Percentiles rank a stretch among this genome's conserved stretches.
phyloP scores from a whole-genome alignment of 805 yeast genomes.

The Saturnispora halmiae region DNA sequence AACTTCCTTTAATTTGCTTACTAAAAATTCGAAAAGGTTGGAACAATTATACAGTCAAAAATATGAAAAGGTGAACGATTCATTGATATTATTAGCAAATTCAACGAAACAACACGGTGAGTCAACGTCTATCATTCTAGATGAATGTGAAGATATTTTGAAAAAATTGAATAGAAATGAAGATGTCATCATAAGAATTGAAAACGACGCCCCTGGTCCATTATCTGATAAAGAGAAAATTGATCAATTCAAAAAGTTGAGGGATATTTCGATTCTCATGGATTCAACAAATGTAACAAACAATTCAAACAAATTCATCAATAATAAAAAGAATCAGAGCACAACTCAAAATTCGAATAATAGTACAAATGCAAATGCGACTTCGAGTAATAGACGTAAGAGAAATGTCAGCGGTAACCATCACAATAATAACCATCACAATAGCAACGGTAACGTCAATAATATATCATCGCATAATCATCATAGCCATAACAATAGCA shows the following conservation, averaged over 20 bases:
- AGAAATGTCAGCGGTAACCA: no score
- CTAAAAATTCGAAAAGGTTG: slow-evolving; percentile 38
- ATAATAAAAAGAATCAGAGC: no score
- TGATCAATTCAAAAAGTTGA: slow-evolving; percentile 11
- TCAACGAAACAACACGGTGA: slow-evolving; percentile 41
- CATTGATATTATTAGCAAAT: slow-evolving; percentile 35
- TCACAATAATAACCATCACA: no score
- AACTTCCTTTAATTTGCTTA: slow-evolving; percentile 40
- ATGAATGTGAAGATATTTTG: slow-evolving; percentile 39
- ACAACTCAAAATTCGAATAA: no score
- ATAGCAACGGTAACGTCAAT: neutral
- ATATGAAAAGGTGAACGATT: slow-evolving; percentile 35
- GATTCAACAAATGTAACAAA: slow-evolving; percentile 3
- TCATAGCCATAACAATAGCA: neutral
- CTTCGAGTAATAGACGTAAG: no score
- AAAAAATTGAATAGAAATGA: slow-evolving; percentile 24
- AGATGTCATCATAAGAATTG: slow-evolving; percentile 16
- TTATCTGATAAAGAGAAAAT: slow-evolving; percentile 9
- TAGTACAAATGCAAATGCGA: no score
- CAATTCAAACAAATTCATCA: neutral
- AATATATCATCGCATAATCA: no score
- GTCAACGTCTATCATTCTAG: slow-evolving; percentile 36
- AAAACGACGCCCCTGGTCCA: slow-evolving; percentile 10
- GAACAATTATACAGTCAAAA: slow-evolving; percentile 41
- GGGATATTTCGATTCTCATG: slow-evolving; percentile 13